Evolutionary conservation across 306 rosid genomes (phyloP).

Genomic region (Lathyrus oleraceus): DNA sequence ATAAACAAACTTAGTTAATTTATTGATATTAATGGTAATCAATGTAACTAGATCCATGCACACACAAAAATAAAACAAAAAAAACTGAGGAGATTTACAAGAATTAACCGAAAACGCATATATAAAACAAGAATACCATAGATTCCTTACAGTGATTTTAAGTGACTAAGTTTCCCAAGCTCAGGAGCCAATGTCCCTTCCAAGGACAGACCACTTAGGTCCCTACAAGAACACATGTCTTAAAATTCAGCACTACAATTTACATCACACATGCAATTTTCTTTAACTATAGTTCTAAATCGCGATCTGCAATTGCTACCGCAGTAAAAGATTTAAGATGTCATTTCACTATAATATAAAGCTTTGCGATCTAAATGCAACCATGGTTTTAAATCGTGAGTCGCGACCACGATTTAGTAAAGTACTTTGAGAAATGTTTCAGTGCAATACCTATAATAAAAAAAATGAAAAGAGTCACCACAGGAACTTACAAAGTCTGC

Average conservation of each 20-base stretch:
- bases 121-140: neutral
- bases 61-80: neutral
- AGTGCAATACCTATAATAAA: neutral
- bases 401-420: neutral
- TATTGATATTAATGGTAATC: neutral
- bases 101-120: neutral
- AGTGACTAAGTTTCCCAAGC: constrained; percentile 68
- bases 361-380: too few relatives aligned
- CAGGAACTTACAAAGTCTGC: constrained; percentile 66
- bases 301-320: neutral
- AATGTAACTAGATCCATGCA: neutral
- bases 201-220: constrained; percentile 63
- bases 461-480: constrained; percentile 23
- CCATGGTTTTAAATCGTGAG: neutral
- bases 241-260: constrained; percentile 10
- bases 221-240: constrained; percentile 50
- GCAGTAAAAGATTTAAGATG: neutral
- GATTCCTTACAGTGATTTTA: constrained; percentile 70
- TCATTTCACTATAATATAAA: too few relatives aligned
- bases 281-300: neutral
- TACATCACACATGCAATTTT: neutral
- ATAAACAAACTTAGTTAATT: neutral
- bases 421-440: neutral
- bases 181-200: constrained; percentile 85
- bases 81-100: neutral